A percentile compares a stretch with the other conserved stretches of the same genome.
These are phyloP conservation scores for Yamadazyma jaroonii DNA, from an alignment of 1,139 yeast genomes.

Conservation along the genomic window DNA sequence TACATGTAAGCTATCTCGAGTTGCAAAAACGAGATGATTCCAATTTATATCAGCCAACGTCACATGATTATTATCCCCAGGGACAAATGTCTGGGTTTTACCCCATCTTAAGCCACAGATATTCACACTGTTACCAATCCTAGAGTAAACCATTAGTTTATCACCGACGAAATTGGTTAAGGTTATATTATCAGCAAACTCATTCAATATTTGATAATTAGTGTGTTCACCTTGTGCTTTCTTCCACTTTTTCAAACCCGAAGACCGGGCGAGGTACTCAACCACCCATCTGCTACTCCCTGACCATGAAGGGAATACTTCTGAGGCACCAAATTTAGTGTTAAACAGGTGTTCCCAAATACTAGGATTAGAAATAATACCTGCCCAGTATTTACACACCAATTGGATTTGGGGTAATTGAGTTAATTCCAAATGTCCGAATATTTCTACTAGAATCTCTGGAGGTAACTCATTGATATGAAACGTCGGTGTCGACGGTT, in stretches of 20 bases:
- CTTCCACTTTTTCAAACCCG: conserved; percentile 48
- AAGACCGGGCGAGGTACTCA: conserved; percentile 52
- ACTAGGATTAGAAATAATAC: conserved; percentile 52
- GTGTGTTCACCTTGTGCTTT: conserved; percentile 38
- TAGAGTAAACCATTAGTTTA: conserved; percentile 33
- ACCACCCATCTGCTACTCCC: conserved; percentile 51
- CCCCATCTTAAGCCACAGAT: conserved; percentile 42
- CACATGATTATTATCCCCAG: conserved; percentile 27
- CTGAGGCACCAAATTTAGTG: conserved; percentile 39
- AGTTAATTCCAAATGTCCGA: conserved; percentile 55
- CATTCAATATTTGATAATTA: conserved; percentile 30
- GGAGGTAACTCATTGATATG: conserved; percentile 46
- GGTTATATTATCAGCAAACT: conserved; percentile 21
- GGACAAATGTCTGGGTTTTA: conserved; percentile 37
- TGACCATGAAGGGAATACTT: conserved; percentile 55
- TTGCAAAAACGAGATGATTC: conserved; percentile 33
- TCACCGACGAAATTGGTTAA: conserved; percentile 38
- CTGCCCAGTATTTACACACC: conserved; percentile 55
- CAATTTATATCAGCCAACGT: conserved; percentile 28
- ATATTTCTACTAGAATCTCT: conserved; percentile 55
- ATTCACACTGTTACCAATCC: conserved; percentile 33
- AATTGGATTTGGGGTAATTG: conserved; percentile 48
- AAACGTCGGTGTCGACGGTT: not conserved
- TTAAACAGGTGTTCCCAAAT: conserved; percentile 62
- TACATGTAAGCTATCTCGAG: conserved; percentile 25